Conservation (phyloP, 768 basidiomycete genomes). For the Peribolospora kevripleyi region DNA sequence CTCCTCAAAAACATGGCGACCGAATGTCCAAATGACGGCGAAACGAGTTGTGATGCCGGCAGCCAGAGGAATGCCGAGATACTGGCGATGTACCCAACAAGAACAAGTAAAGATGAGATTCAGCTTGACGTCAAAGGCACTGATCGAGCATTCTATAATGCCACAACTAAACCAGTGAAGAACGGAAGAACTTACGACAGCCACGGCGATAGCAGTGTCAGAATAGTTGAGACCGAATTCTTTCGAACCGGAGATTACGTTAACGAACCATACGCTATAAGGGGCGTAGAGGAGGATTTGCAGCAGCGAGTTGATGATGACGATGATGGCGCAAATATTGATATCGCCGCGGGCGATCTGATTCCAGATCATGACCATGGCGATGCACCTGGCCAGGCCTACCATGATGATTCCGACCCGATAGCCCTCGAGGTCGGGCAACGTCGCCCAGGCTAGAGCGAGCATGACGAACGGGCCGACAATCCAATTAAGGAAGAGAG, state of each 20-base stretch:
- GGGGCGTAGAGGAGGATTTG: conserved; percentile 59
- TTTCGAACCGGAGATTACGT: conserved; percentile 32
- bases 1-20: conserved; percentile 19
- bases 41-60: conserved; percentile 49
- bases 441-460: conserved; percentile 59
- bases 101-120: neutral
- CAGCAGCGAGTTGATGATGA: conserved; percentile 52
- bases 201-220: conserved; percentile 37
- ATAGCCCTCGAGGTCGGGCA: conserved; percentile 43
- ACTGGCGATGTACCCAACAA: conserved; percentile 22
- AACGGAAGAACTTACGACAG: conserved; percentile 32
- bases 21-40: conserved; percentile 25
- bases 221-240: conserved; percentile 32
- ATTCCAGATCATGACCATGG: conserved; percentile 40
- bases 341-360: conserved; percentile 41
- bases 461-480: conserved; percentile 61
- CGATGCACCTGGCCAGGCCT: conserved; percentile 43
- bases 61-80: conserved; percentile 55
- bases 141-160: neutral
- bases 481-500: conserved; percentile 43
- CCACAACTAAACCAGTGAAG: conserved; percentile 14
- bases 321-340: conserved; percentile 54
- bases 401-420: conserved; percentile 62
- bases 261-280: conserved; percentile 45
- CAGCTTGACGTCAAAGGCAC: neutral